Base-by-base conservation (phyloP, 208 protist genomes). In the Crithidia bombi region DNA sequence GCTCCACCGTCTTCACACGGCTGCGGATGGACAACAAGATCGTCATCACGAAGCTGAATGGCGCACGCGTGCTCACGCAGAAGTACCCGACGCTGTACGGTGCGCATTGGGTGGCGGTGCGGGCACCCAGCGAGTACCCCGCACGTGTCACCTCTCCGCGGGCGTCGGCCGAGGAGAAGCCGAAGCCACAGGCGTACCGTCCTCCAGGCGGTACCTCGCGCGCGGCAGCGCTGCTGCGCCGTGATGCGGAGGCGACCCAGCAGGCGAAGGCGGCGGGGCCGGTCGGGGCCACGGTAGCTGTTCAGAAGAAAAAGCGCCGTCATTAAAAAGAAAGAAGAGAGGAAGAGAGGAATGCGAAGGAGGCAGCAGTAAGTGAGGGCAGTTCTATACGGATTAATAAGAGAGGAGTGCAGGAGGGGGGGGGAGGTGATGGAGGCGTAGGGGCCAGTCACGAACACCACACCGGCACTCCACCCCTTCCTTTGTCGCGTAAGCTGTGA, bases 11-110 rank as follows among this genome's bases (percentile, higher is more conserved):
- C 57, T 96, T 93, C 66, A 93, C 90, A 11, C 83, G 86, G 23
- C 80, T 96, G 41, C 85, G 90, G 5, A 87, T 93, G 69, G 87
- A 92, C 73, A 96, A 96, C 75, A 93, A 93, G 70, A 64, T 92
- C 55, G 80, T 86, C 21, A 83, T 96, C 44, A 73, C 65, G 39
- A 93, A 93, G 65, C 82, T 83, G 25, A 96, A 92, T 57, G 90
- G 90, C 17, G 73, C 79, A 44, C 83, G 83, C 10, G 68, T 92
- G 43, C 63, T 90, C 52, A 93, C 86, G 33, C 65, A 86, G 71
- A 90, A 91, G 70, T 96, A 81, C 65, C 69, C 69, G 36, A 71
- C 81, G 36, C 78, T 96, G 57, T 96, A 96, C 69, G 87, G 87
- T 26, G 90, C 88, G 7, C 75, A 93, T 44, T 96, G 83, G 82